Evolutionary conservation across 2,329 filamentous ascomycete species (phyloP), one percentile per base, ranked within the genome.

Genomic region (Aspergillus intermedius): DNA sequence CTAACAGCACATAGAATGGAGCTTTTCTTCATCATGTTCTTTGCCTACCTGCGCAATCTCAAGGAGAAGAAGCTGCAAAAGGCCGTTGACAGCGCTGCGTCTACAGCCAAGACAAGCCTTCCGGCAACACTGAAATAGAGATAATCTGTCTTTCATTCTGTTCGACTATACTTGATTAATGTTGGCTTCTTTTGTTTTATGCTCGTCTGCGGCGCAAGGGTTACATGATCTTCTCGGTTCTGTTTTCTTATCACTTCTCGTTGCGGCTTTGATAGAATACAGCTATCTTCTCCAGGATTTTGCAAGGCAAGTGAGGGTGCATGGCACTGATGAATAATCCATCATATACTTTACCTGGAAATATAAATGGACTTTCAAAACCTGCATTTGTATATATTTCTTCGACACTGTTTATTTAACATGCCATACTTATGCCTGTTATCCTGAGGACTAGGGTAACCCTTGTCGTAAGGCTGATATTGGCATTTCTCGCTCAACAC

Each of bases 11-110:
- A 8, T 47, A 89, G 88, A 58, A 88, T 97, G 70, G 93, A 97
- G 68, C 74, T 97, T 13, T 67, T 90, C 41, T 97, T 96, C 66
- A 76, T 97, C 54, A 74, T 95, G 23, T 78, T 98, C 45, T 84
- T 96, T 69, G 82, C 88, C 59, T 95, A 93, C 60, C 64, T 96
- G 46, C 81, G 83, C 57, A 81, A 83, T 57, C 60, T 94, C 49
- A 82, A 81, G 60, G 78, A 83, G 41, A 77, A 86, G 56, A 84
- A 86, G 65, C 73, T 95, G 40, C 78, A 81, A 55, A 86, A 84
- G 64, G 75, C 83, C 13, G 82, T 83, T 10, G 77, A 82, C 45
- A 60, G 82, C 45, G 82, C 85, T 8, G 80, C 84, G 4, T 74
- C 78, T 23, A 83, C 81, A 61, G 77, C 80, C 5, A 86, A 78